Conservation (phyloP, 306 rosid species). For the Crataegus laevigata region DNA sequence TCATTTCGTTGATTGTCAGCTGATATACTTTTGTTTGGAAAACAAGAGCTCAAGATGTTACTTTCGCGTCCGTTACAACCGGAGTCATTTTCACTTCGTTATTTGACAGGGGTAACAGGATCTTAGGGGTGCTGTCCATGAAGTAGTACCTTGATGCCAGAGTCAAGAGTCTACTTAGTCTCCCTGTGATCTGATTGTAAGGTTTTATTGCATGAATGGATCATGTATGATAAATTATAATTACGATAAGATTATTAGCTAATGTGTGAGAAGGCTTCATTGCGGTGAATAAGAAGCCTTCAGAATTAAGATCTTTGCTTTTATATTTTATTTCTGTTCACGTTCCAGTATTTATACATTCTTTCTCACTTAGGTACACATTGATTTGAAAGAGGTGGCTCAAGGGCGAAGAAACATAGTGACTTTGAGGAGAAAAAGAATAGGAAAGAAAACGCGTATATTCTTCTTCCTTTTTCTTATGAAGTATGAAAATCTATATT, state of each 20-base stretch:
- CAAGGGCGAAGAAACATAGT: conserved; percentile 43
- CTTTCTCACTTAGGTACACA: conserved; percentile 45
- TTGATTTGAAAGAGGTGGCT: conserved; percentile 44
- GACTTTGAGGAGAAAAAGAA: conserved; percentile 55
- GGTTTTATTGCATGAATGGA: neutral
- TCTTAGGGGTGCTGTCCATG: conserved; percentile 45
- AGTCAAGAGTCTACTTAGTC: neutral
- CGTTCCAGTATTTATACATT: neutral
- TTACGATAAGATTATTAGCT: neutral
- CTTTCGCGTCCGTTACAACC: conserved; percentile 82
- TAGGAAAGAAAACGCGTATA: conserved; percentile 72
- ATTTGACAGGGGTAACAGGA: conserved; percentile 80
- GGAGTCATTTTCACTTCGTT: conserved; percentile 71
- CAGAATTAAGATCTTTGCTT: neutral
- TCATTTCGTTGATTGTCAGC: neutral
- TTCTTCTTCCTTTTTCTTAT: neutral
- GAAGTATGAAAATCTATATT: too few relatives aligned
- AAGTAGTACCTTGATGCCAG: conserved; percentile 37
- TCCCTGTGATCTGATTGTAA: neutral
- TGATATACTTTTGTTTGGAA: conserved; percentile 6
- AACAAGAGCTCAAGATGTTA: conserved; percentile 69
- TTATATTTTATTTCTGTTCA: neutral
- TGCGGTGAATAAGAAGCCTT: neutral
- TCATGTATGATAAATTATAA: neutral
- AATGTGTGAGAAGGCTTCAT: neutral